Base-by-base conservation (phyloP, 495 filamentous ascomycete species). In the Mycothermus thermophilus region DNA sequence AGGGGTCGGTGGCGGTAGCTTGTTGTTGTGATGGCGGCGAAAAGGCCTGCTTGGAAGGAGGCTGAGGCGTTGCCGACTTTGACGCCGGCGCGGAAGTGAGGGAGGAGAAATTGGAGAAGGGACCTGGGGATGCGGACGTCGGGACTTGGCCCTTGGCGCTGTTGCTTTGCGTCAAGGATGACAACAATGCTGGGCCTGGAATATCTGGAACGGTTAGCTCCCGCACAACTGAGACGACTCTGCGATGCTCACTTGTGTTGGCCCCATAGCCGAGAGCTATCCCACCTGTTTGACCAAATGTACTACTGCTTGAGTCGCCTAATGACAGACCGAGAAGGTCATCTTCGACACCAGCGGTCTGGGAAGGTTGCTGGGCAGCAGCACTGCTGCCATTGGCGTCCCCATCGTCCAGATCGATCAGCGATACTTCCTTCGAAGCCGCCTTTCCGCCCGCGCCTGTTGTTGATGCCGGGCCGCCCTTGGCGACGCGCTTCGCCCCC, bases 351-450 rank as follows among this genome's bases (percentile, higher is more conserved):
- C 58, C 55, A 11, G 54, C 57, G 3, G 51, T 16, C 24, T 48
- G 43, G 0, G 47, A 8, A 12, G 49, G 29, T n/a, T 35, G 26
- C n/a, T 40, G 49, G 15, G 51, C 44, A 33, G 61, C 42, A 21
- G 51, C 47, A 1, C 62, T 42, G 24, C 67, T 69, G 32, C n/a
- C n/a, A n/a, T 72, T 72, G 1, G 75, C 53, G 47, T 83, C 78
- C 10, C 67, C 75, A n/a, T 58, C 75, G 20, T 77, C 77, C 46
- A 97, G 81, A 49, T 97, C 92, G 39, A 97, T 96, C 40, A 97
- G 62, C 6, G 87, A 95, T 15, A 94, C 62, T 55, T 95, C 88
- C 42, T 83, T 85, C 36, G 79, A 75, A 8, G 79, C 72, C 41
- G 77, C 81, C 50, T 78, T 82, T 9, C 72, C 71, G 5, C 82